Base-by-base conservation (phyloP, 2,329 filamentous ascomycete species). In the Trichoderma hamatum region DNA sequence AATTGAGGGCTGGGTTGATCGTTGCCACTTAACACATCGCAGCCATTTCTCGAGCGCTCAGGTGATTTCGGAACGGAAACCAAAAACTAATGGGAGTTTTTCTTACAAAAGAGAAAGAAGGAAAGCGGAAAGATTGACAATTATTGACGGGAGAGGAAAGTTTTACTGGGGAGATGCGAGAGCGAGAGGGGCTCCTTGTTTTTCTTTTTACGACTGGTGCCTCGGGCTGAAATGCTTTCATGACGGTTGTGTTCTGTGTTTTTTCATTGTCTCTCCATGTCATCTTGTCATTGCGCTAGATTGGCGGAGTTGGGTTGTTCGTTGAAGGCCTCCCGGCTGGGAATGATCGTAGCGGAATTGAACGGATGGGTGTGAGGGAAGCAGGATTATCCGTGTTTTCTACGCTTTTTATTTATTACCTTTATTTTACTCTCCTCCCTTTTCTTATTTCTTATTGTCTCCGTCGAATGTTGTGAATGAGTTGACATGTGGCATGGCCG, bases 221-320 rank as follows among this genome's bases (percentile, higher is more conserved):
- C 67, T 58, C 30, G 46, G 52, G 39, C 54, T 68, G 34, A 43
- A n/a, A 68, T 62, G 68, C 32, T 58, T 43, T 70, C 49, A 70
- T 70, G 68, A 70, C 62, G 63, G 69, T 71, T 72, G 70, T 69
- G 62, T 71, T 36, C 39, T 43, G 39, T 62, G 58, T 56, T 64
- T 70, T 70, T 70, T 68, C 65, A 66, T 69, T 65, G 65, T 72
- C 69, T 71, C 67, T 71, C 39, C 68, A 66, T 72, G 69, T 72
- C 69, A 55, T 72, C 72, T 70, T 55, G 67, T 73, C 72, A 73
- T 74, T 74, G 73, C 72, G 69, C 73, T 74, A 74, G 73, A 74
- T 71, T 74, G 72, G 73, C 63, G 73, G 73, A 72, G 73, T 74
- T 73, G 71, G 72, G 72, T 73, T 72, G 68, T 72, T 72, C 68